Conservation (phyloP, 2,329 filamentous ascomycete genomes). For the Colletotrichum caudatum region DNA sequence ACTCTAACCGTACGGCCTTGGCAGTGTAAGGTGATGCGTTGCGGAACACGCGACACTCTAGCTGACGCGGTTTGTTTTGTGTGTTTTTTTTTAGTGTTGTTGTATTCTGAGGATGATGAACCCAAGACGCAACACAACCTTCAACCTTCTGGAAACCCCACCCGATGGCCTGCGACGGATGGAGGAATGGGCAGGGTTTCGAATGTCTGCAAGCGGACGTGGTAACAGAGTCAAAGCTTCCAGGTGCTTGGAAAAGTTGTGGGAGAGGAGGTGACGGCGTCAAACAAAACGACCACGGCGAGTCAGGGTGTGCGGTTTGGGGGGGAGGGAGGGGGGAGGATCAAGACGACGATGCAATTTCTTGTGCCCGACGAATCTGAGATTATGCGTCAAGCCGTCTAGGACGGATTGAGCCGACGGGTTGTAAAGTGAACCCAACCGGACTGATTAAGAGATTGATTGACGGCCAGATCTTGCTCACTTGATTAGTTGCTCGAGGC, state of each 20-base stretch:
- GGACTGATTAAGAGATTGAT: slow-evolving; percentile 32
- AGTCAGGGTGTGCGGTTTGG: slow-evolving; percentile 28
- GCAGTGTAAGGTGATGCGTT: neutral
- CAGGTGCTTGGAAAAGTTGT: slow-evolving; percentile 26
- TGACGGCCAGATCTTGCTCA: slow-evolving; percentile 29
- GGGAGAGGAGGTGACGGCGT: slow-evolving; percentile 37
- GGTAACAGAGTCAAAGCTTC: slow-evolving; percentile 22
- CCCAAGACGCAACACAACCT: slow-evolving; percentile 12
- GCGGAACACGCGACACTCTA: neutral
- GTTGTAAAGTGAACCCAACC: slow-evolving; percentile 22
- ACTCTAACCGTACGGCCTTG: slow-evolving; percentile 5
- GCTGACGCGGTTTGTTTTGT: neutral
- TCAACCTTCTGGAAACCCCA: slow-evolving; percentile 20
- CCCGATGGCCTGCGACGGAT: slow-evolving; percentile 31
- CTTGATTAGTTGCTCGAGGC: slow-evolving; percentile 22
- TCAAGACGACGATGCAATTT: slow-evolving; percentile 22
- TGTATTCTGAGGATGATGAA: slow-evolving; percentile 14
- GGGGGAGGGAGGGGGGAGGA: neutral
- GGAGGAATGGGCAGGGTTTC: slow-evolving; percentile 28
- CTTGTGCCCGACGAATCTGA: slow-evolving; percentile 12
- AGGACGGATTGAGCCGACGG: slow-evolving; percentile 33
- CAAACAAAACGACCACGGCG: slow-evolving; percentile 38
- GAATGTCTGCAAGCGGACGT: slow-evolving; percentile 39
- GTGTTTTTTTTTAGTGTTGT: neutral
- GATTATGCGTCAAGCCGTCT: slow-evolving; percentile 29